Conservation (phyloP, 1,284 basidiomycete genomes). For the Ceratobasidium sp. region DNA sequence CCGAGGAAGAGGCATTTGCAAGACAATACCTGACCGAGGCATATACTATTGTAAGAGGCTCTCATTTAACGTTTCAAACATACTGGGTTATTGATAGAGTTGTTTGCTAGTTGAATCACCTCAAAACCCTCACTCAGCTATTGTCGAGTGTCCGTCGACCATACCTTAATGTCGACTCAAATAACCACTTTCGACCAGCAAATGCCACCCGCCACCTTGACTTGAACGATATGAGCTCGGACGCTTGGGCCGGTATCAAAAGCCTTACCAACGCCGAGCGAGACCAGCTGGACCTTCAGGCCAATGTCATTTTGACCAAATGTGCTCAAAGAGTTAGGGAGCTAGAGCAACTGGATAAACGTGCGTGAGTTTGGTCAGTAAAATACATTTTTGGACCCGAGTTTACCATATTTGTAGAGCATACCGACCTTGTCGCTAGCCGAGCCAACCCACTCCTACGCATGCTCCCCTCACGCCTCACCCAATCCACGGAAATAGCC, state of each 20-base stretch:
- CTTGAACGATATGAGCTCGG: constrained; percentile 53
- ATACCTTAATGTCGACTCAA: constrained; percentile 76
- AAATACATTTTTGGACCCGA: too few species aligned
- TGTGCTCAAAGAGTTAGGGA: constrained; percentile 84
- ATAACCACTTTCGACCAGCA: constrained; percentile 58
- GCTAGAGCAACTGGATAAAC: constrained; percentile 83
- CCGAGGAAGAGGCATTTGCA: constrained; percentile 52
- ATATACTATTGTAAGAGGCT: constrained; percentile 67
- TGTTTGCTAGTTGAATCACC: constrained; percentile 68
- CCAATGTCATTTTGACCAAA: constrained; percentile 77
- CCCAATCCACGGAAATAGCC: constrained; percentile 61
- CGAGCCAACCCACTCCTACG: constrained; percentile 66
- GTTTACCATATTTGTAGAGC: constrained; percentile 55
- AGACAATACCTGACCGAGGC: constrained; percentile 75
- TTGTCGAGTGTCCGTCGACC: constrained; percentile 72
- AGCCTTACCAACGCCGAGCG: constrained; percentile 83
- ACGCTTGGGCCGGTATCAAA: constrained; percentile 70
- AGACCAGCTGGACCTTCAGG: constrained; percentile 90
- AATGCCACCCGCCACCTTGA: constrained; percentile 63
- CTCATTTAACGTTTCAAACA: constrained; percentile 51
- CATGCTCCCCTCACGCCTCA: constrained; percentile 68
- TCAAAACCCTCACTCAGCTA: constrained; percentile 72
- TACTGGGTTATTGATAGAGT: constrained; percentile 37
- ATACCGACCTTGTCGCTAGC: constrained; percentile 66
- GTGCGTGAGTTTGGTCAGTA: constrained; percentile 64